phyloP scores from a whole-genome alignment of 257 asterid genomes.

The Penstemon davidsonii region DNA sequence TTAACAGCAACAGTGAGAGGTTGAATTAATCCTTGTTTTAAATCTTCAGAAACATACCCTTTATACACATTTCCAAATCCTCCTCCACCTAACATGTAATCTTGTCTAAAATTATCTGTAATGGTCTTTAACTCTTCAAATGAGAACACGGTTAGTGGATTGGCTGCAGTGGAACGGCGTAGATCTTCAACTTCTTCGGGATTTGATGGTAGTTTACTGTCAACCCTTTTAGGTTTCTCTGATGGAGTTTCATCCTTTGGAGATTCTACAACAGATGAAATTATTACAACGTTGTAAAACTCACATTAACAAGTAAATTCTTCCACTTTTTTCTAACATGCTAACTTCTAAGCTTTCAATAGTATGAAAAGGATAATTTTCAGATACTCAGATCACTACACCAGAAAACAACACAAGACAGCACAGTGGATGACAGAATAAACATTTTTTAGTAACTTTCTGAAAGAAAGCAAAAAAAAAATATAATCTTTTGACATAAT shows the following conservation, averaged over 20 bases:
- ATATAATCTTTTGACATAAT: background rate
- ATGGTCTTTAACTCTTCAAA: slow-evolving; percentile 63
- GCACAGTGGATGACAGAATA: background rate
- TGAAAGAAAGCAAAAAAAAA: too few relatives aligned
- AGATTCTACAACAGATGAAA: slow-evolving; percentile 41
- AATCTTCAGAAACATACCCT: slow-evolving; percentile 61
- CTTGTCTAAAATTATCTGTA: slow-evolving; percentile 84
- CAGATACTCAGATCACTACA: too few relatives aligned
- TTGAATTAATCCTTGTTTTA: slow-evolving; percentile 39
- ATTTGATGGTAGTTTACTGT: slow-evolving; percentile 66
- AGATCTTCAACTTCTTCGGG: slow-evolving; percentile 92
- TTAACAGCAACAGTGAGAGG: slow-evolving; percentile 76
- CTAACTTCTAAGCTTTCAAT: too few relatives aligned
- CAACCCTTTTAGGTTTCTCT: slow-evolving; percentile 40
- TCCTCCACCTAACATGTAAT: slow-evolving; percentile 89
- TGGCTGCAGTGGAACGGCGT: slow-evolving; percentile 60
- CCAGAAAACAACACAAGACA: background rate
- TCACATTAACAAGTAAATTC: too few relatives aligned
- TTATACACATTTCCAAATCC: slow-evolving; percentile 94
- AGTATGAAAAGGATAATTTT: too few relatives aligned
- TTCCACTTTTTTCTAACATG: too few relatives aligned
- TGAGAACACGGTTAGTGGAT: slow-evolving; percentile 67
- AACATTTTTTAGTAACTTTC: background rate
- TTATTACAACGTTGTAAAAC: background rate
- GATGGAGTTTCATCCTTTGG: slow-evolving; percentile 44